Base-by-base conservation (phyloP, 768 basidiomycete genomes). In the Kwoniella europaea region DNA sequence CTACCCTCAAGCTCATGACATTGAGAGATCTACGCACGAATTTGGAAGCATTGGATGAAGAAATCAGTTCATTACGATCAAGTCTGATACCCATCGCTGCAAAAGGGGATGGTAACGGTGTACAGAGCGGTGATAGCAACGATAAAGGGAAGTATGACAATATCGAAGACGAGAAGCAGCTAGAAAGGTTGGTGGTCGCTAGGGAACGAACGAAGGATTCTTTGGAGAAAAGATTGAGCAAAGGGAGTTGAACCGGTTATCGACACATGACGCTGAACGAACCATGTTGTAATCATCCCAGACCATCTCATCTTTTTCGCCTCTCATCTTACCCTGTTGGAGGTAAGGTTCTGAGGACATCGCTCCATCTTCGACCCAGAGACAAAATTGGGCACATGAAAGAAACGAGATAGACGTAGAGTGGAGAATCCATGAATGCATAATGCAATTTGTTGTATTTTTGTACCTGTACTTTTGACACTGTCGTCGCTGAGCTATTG, bases 181-280 rank as follows among this genome's bases (percentile, higher is more conserved):
- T 81, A 62, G 71, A 76, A 35, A 61, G 80, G n/a, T 57, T 81
- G 54, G 66, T 81, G 20, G 72, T 67, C 41, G 78, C 78, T 3
- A 73, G 66, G 50, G 75, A 77, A 65, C 69, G 69, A 65, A 79
- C 80, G 13, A 71, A 68, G 63, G 69, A 60, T 27, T 65, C 50
- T 12, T 53, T 81, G 68, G 76, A 77, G 63, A 66, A 68, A 42
- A 67, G 53, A 29, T 44, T 65, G 29, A 52, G 50, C 16, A 65
- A 60, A 35, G 10, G 13, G 42, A 43, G 57, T 10, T 27, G 57
- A 58, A 24, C 29, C 6, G 55, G 55, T 24, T n/a, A 24, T 12
- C 1, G 22, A 56, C 46, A 50, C 46, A 50, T 15, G 46, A 50
- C 13, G 6, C 35, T 35, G 35, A 35, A 35, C 35, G 35, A 4